Base-by-base conservation (phyloP, 495 filamentous ascomycete species). In the Bathelium albidoporum region DNA sequence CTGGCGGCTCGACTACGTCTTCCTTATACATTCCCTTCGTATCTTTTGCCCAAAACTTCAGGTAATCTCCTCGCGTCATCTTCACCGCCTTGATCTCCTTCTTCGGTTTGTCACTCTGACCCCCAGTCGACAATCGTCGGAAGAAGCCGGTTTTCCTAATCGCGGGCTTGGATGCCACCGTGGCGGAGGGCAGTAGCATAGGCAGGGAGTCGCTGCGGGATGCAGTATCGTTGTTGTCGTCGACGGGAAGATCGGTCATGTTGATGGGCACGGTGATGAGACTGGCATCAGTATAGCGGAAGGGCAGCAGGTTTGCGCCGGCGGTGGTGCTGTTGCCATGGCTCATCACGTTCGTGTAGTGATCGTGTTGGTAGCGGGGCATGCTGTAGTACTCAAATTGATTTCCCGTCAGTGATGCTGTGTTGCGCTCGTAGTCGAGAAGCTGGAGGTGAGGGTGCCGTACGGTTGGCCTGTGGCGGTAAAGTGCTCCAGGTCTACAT, bases 31-130 rank as follows among this genome's bases (percentile, higher is more conserved):
- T 22, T 10, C 60, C 60, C 18, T 62, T 45, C 32, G 45, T 39
- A 31, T 45, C 60, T 26, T 62, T 62, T 7, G 60, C 60, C 60
- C 60, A 62, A n/a, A 49, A 62, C 60, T 62, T 45, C 34, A 62
- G 24, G 52, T 62, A 62, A n/a, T 62, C 60, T 2, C 32, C 60
- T 3, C 60, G 39, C 22, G 36, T 62, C 60, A 62, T 62, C 24
- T 24, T 20, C n/a, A 49, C 60, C 14, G 44, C 41, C 24, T 62
- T 62, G 60, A 62, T 43, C 34, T 62, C 60, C 26, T 45, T 28
- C 34, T 62, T 62, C n/a, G 14, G 26, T 39, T 32, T 32, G 14
- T 62, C 34, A 0, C 41, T 22, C 3, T 24, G 39, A 4, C 36
- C 24, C 7, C 12, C 49, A 3, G 49, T 9, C 1, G 49, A 55